phyloP scores from a whole-genome alignment of 495 filamentous ascomycete genomes.

The Xylaria palmicola region DNA sequence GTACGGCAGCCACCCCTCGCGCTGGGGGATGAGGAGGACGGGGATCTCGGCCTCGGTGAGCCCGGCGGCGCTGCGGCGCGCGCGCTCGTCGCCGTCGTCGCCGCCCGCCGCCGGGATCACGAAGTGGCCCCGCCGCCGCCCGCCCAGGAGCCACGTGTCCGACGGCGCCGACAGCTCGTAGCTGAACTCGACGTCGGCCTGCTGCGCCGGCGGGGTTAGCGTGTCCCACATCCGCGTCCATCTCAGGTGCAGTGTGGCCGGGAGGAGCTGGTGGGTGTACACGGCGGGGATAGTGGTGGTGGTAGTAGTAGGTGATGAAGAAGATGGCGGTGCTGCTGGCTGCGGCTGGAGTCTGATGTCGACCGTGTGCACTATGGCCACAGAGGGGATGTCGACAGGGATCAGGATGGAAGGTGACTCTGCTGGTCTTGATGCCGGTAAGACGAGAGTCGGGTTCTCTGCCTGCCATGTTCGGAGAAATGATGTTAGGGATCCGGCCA shows the following conservation, averaged over 20 bases:
- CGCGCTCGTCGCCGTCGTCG: slow-evolving; percentile 37
- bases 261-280: slow-evolving; percentile 66
- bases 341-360: slow-evolving; percentile 58
- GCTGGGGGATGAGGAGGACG: slow-evolving; percentile 74
- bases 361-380: slow-evolving; percentile 81
- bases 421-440: slow-evolving; percentile 19
- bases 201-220: slow-evolving; percentile 34
- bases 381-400: slow-evolving; percentile 80
- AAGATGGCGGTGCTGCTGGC: slow-evolving; percentile 25
- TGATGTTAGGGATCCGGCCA: slow-evolving; percentile 26
- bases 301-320: slow-evolving; percentile 31
- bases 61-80: slow-evolving; percentile 41
- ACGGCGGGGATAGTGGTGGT: slow-evolving; percentile 45
- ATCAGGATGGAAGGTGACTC: slow-evolving; percentile 57
- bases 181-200: slow-evolving; percentile 68
- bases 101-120: slow-evolving; percentile 43
- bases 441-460: slow-evolving; percentile 32
- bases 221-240: slow-evolving; percentile 81
- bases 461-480: slow-evolving; percentile 41
- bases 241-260: slow-evolving; percentile 67
- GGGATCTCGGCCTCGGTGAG: slow-evolving; percentile 53
- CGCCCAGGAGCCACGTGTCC: slow-evolving; percentile 83
- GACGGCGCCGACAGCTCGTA: slow-evolving; percentile 77
- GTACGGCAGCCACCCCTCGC: slow-evolving; percentile 70
- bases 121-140: slow-evolving; percentile 75